These are phyloP conservation scores for Seiridium cupressi DNA, from an alignment of 2,329 filamentous ascomycete species.

Conservation along the genomic window DNA sequence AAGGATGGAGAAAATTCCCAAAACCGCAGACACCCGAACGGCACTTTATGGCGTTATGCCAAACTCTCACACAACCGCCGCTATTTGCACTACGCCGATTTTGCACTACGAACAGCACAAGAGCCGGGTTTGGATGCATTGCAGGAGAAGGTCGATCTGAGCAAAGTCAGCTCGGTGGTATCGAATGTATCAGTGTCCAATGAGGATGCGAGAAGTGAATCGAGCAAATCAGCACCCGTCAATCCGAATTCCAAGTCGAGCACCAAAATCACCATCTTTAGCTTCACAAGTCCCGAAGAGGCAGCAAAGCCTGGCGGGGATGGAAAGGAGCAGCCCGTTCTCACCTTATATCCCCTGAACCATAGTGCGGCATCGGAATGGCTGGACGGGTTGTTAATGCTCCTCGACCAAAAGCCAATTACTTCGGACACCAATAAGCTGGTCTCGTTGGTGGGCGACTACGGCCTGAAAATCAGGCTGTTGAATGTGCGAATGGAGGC, in stretches of 20 bases:
- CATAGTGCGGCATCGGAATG: conserved; percentile 90
- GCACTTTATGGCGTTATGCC: conserved; percentile 75
- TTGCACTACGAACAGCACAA: conserved; percentile 60
- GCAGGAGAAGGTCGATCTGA: conserved; percentile 80
- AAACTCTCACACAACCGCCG: conserved; percentile 88
- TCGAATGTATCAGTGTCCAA: conserved; percentile 78
- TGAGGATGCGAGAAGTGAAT: conserved; percentile 44
- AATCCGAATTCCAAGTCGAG: conserved; percentile 43
- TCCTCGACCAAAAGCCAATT: conserved; percentile 92
- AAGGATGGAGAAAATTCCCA: conserved; percentile 38
- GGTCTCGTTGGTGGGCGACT: conserved; percentile 81
- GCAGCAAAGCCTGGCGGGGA: conserved; percentile 30
- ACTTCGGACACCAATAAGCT: conserved; percentile 95
- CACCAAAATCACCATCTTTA: conserved; percentile 91
- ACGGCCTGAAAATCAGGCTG: conserved; percentile 87
- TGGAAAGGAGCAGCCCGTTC: conserved; percentile 68
- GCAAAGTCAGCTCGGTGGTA: conserved; percentile 85
- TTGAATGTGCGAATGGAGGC: conserved; percentile 88
- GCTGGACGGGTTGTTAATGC: conserved; percentile 92
- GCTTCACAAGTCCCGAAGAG: conserved; percentile 52
- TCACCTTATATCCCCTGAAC: conserved; percentile 79
- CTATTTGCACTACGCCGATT: conserved; percentile 88
- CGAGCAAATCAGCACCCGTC: conserved; percentile 41
- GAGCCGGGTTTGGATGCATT: conserved; percentile 73
- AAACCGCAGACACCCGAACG: conserved; percentile 40